These are phyloP conservation scores for Brassica incana DNA, from an alignment of 345 rosid species.

Conservation along the genomic window DNA sequence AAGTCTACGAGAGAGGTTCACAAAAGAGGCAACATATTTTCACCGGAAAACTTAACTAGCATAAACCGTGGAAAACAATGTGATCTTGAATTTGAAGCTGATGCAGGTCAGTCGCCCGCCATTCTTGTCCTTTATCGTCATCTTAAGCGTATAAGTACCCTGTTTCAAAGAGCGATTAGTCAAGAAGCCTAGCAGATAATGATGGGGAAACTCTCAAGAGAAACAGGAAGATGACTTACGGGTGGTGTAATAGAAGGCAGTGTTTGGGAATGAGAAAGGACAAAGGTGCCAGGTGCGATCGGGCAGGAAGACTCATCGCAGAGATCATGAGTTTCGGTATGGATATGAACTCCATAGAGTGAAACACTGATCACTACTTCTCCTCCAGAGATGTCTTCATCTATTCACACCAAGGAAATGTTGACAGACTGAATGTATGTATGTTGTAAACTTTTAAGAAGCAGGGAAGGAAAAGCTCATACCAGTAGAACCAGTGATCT, in stretches of 20 bases:
- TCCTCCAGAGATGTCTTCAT: slow-evolving; percentile 50
- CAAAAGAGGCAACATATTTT: neutral
- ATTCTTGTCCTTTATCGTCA: slow-evolving; percentile 50
- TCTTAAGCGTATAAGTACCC: slow-evolving; percentile 63
- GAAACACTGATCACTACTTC: slow-evolving; percentile 56
- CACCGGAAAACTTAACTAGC: slow-evolving; percentile 20
- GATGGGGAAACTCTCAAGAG: neutral
- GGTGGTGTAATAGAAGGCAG: slow-evolving; percentile 62
- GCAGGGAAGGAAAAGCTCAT: neutral
- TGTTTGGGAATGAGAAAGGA: slow-evolving; percentile 65
- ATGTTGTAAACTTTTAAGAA: neutral
- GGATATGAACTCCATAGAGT: slow-evolving; percentile 49
- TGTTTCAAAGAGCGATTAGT: slow-evolving; percentile 32
- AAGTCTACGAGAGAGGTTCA: slow-evolving; percentile 6
- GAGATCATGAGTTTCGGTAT: slow-evolving; percentile 54
- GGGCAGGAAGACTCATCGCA: slow-evolving; percentile 66
- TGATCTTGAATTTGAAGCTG: slow-evolving; percentile 51
- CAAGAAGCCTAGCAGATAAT: neutral
- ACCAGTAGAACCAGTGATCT: slow-evolving; percentile 63
- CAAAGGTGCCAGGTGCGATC: slow-evolving; percentile 49
- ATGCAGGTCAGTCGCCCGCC: slow-evolving; percentile 54
- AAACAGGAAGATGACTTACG: slow-evolving; percentile 34
- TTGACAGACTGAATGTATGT: neutral
- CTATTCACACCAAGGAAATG: slow-evolving; percentile 32
- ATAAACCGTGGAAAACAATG: neutral